These are phyloP conservation scores for Globisporangium solare DNA, from an alignment of 352 stramenopile species.

Conservation along the genomic window DNA sequence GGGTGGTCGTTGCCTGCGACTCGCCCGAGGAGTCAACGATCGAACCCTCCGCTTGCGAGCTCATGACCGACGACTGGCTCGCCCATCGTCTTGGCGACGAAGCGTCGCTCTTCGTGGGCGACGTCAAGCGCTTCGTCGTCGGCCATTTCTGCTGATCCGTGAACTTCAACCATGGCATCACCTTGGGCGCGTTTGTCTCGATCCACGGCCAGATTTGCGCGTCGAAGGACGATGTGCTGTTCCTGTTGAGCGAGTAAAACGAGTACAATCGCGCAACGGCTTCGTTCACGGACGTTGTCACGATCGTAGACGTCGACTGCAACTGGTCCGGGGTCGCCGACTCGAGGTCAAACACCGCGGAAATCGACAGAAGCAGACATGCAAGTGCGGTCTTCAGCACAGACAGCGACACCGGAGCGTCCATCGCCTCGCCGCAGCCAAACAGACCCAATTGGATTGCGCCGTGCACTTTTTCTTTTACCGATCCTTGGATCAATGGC, in stretches of 20 bases:
- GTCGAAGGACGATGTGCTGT: constrained; percentile 28
- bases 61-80: constrained; percentile 10
- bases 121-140: constrained; percentile 37
- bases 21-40: constrained; percentile 11
- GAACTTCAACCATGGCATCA: constrained; percentile 64
- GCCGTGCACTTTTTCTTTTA: constrained; percentile 50
- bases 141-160: constrained; percentile 71
- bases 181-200: constrained; percentile 43
- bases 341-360: constrained; percentile 60
- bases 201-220: constrained; percentile 61
- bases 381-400: constrained; percentile 35
- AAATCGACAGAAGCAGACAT: constrained; percentile 50
- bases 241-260: constrained; percentile 33
- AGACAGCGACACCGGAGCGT: constrained; percentile 31
- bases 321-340: constrained; percentile 44
- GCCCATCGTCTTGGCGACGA: constrained; percentile 12
- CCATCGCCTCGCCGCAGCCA: constrained; percentile 26
- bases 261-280: constrained; percentile 45
- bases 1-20: constrained; percentile 15
- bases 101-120: constrained; percentile 17
- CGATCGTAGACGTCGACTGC: constrained; percentile 48
- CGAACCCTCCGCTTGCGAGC: constrained; percentile 11
- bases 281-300: constrained; percentile 52
- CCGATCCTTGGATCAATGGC: constrained; percentile 41
- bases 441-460: constrained; percentile 54